Evolutionary conservation across 805 yeast species (phyloP).

Genomic region (Wickerhamomyces mucosus): DNA sequence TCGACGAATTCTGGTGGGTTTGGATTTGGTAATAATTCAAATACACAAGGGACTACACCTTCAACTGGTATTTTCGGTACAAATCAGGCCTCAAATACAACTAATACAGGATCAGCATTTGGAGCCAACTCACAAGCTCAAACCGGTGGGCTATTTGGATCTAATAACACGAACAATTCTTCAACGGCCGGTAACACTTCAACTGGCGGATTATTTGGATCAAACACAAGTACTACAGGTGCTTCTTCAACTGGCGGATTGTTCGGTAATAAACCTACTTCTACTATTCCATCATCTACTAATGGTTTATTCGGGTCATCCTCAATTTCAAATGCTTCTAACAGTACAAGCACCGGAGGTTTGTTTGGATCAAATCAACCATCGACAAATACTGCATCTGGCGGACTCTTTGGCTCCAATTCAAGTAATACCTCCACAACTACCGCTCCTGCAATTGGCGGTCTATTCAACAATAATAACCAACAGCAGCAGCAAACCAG

Average conservation of each 20-base stretch:
- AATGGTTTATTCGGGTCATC: conserved; percentile 1
- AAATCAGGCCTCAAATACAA: background rate
- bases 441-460: conserved; percentile 10
- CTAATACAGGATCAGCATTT: too few species aligned
- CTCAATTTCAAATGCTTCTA: conserved; percentile 3
- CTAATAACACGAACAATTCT: too few species aligned
- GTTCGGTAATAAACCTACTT: conserved; percentile 19
- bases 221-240: background rate
- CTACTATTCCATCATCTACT: conserved; percentile 5
- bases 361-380: conserved; percentile 20
- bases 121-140: too few species aligned
- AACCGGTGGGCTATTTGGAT: conserved; percentile 32
- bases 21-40: conserved; percentile 4
- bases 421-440: conserved; percentile 8
- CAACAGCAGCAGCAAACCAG: conserved; percentile 10
- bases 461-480: conserved; percentile 8
- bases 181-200: too few species aligned
- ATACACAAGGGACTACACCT: conserved; percentile 4
- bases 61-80: conserved; percentile 3
- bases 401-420: conserved; percentile 24
- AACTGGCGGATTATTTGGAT: conserved; percentile 11
- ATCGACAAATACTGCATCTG: conserved; percentile 11
- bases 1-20: conserved; percentile 1
- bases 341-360: conserved; percentile 8
- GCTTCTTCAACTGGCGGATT: conserved; percentile 10